Evolutionary conservation across 768 basidiomycete species (phyloP).

Genomic region (Trametes gibbosa): DNA sequence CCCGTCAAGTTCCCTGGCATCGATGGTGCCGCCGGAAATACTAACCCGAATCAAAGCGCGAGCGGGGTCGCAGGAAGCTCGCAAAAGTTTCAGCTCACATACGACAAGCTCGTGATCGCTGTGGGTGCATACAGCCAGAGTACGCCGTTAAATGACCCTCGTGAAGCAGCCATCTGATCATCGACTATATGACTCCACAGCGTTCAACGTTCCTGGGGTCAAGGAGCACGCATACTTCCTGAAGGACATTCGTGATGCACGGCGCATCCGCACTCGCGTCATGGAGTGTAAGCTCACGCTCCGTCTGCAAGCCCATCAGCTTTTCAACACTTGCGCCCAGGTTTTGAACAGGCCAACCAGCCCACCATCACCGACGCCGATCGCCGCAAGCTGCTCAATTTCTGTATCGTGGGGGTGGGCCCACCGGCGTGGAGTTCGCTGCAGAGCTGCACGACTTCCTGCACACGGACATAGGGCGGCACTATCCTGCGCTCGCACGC

Average conservation of each 20-base stretch:
- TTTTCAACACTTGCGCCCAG: constrained; percentile 21
- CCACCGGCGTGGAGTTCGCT: constrained; percentile 80
- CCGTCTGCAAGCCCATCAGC: not conserved
- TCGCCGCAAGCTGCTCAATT: constrained; percentile 73
- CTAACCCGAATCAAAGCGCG: constrained; percentile 21
- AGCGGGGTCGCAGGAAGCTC: not conserved
- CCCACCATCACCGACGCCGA: constrained; percentile 74
- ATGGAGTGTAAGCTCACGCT: constrained; percentile 57
- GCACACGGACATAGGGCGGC: constrained; percentile 55
- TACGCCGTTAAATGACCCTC: constrained; percentile 25
- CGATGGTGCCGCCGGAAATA: constrained; percentile 17
- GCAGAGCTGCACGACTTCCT: constrained; percentile 81
- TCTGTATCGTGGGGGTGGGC: constrained; percentile 88
- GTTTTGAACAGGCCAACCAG: constrained; percentile 85
- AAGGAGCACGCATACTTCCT: constrained; percentile 82
- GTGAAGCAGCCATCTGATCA: not conserved
- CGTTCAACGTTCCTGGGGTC: constrained; percentile 71
- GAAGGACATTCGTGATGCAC: constrained; percentile 76
- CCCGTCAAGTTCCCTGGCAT: constrained; percentile 32
- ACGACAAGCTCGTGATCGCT: constrained; percentile 81
- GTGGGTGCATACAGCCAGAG: constrained; percentile 87
- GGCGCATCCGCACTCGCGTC: constrained; percentile 66
- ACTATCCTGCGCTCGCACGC: constrained; percentile 63
- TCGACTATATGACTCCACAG: constrained; percentile 31
- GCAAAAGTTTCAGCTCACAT: constrained; percentile 54